Percentiles rank a stretch among this genome's conserved stretches.
Conservation (phyloP, 305 asterid species). For the Fraxinus floribunda region DNA sequence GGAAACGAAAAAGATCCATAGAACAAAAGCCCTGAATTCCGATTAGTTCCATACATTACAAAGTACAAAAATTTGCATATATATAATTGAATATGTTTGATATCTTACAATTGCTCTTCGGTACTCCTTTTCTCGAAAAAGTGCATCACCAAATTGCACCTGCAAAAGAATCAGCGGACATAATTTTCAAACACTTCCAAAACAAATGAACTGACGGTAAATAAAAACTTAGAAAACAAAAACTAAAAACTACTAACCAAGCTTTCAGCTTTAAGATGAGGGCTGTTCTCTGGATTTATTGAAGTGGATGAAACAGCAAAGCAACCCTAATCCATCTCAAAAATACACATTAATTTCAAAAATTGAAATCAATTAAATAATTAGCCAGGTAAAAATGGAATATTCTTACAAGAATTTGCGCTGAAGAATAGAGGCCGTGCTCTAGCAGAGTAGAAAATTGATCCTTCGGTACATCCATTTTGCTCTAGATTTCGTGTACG, state of each 20-base stretch:
- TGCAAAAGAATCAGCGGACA: slow-evolving; percentile 31
- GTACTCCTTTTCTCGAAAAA: slow-evolving; percentile 70
- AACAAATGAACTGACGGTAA: slow-evolving; percentile 10
- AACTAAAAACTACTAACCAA: slow-evolving; percentile 46
- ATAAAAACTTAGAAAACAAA: background rate
- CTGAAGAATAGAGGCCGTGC: slow-evolving; percentile 80
- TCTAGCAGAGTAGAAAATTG: slow-evolving; percentile 70
- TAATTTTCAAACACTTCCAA: slow-evolving; percentile 21
- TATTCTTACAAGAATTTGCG: slow-evolving; percentile 72
- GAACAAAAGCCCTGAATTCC: background rate
- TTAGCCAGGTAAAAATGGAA: background rate
- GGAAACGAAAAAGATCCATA: background rate
- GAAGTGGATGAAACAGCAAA: slow-evolving; percentile 85
- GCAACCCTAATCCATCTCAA: slow-evolving; percentile 58
- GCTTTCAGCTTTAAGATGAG: slow-evolving; percentile 83
- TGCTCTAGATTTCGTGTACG: background rate
- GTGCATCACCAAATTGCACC: slow-evolving; percentile 85
- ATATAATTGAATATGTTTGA: slow-evolving; percentile 6
- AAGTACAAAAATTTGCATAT: background rate
- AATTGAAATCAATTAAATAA: background rate
- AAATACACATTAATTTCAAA: slow-evolving; percentile 15
- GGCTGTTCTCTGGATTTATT: slow-evolving; percentile 63
- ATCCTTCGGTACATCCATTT: slow-evolving; percentile 88
- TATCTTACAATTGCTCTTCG: slow-evolving; percentile 84
- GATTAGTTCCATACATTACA: slow-evolving; percentile 9